phyloP scores from a whole-genome alignment of 768 basidiomycete genomes.

The Rubroboletus satanas region DNA sequence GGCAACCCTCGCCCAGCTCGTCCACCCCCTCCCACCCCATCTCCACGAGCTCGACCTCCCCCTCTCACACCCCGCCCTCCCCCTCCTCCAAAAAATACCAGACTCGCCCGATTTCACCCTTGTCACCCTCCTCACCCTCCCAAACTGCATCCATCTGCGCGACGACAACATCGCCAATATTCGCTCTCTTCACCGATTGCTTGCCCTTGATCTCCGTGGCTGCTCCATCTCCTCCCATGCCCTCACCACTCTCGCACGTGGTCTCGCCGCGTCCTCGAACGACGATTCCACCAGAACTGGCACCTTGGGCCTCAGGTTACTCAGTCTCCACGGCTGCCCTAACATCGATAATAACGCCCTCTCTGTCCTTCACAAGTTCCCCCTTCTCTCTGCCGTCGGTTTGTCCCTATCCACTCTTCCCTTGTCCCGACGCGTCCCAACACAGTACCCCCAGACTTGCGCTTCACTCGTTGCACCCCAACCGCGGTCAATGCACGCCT shows the following conservation, averaged over 20 bases:
- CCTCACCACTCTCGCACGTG: conserved; percentile 48
- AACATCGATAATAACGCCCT: conserved; percentile 45
- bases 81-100: conserved; percentile 54
- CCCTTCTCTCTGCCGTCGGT: conserved; percentile 62
- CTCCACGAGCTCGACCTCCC: conserved; percentile 39
- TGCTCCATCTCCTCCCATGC: conserved; percentile 52
- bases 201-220: conserved; percentile 61
- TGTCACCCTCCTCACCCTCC: conserved; percentile 59
- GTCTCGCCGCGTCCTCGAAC: conserved; percentile 34
- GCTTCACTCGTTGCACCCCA: conserved; percentile 43
- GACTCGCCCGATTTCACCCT: conserved; percentile 57
- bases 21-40: conserved; percentile 44
- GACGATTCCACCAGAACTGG: conserved; percentile 30
- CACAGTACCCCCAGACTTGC: conserved; percentile 38
- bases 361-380: conserved; percentile 42
- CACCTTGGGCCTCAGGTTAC: conserved; percentile 56
- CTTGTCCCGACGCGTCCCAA: conserved; percentile 1
- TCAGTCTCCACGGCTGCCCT: conserved; percentile 52
- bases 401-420: conserved; percentile 20
- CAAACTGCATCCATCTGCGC: conserved; percentile 50
- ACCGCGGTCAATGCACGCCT: conserved; percentile 15
- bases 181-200: conserved; percentile 48
- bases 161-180: conserved; percentile 54
- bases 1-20: conserved; percentile 62
- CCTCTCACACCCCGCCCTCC: conserved; percentile 51